A percentile compares a stretch with the other conserved stretches of the same genome.
These are phyloP conservation scores for Boletellus emodensis DNA, from an alignment of 768 basidiomycete genomes.

Conservation along the genomic window DNA sequence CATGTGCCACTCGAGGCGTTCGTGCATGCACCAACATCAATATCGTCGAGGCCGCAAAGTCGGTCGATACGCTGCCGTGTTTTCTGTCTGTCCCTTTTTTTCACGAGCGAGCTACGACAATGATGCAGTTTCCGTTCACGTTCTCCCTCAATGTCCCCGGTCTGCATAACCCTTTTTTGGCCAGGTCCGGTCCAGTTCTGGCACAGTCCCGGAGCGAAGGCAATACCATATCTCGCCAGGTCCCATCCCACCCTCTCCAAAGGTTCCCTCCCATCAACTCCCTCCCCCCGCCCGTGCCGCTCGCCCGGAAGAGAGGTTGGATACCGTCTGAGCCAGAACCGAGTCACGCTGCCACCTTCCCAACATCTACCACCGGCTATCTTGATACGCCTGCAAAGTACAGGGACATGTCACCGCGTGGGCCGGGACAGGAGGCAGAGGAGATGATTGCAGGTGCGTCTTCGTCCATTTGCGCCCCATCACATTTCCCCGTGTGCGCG, in stretches of 20 bases:
- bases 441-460: constrained; percentile 44
- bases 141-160: constrained; percentile 66
- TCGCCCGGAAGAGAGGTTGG: constrained; percentile 68
- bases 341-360: constrained; percentile 48
- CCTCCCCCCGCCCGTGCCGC: constrained; percentile 35
- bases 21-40: no score
- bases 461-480: constrained; percentile 2
- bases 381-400: constrained; percentile 68
- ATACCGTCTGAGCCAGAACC: constrained; percentile 58
- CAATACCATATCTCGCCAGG: constrained; percentile 22
- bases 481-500: constrained; percentile 13
- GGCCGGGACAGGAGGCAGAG: constrained; percentile 40
- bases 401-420: constrained; percentile 33
- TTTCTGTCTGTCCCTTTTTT: background rate
- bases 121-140: constrained; percentile 65
- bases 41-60: no score
- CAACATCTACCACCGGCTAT: constrained; percentile 58
- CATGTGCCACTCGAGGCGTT: no score
- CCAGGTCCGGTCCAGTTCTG: constrained; percentile 15
- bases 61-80: background rate
- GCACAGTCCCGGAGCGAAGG: constrained; percentile 25
- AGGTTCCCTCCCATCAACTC: constrained; percentile 12
- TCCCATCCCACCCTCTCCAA: constrained; percentile 14
- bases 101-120: constrained; percentile 27
- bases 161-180: constrained; percentile 60